These are phyloP conservation scores for Lipomyces orientalis DNA, from an alignment of 805 yeast species.

Conservation along the genomic window DNA sequence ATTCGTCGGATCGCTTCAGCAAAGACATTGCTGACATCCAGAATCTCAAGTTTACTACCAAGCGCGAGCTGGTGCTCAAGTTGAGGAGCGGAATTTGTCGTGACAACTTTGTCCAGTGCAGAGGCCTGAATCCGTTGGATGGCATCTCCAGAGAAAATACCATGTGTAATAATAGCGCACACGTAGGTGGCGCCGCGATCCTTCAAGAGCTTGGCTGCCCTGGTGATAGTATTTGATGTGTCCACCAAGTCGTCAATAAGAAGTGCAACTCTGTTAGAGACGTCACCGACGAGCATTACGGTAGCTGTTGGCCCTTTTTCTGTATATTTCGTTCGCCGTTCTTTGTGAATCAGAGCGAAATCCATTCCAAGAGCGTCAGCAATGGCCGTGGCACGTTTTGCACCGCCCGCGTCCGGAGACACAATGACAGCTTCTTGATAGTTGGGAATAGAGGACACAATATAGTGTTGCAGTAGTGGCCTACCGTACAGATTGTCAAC, in stretches of 20 bases:
- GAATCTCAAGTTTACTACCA: constrained; percentile 72
- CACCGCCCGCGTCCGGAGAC: constrained; percentile 99
- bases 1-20: constrained; percentile 96
- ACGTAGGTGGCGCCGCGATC: constrained; percentile 91
- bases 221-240: constrained; percentile 86
- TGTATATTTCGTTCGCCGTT: constrained; percentile 58
- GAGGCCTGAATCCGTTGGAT: constrained; percentile 68
- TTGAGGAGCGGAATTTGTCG: constrained; percentile 93
- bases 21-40: constrained; percentile 85
- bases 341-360: constrained; percentile 95
- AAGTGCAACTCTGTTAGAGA: constrained; percentile 82
- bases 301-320: constrained; percentile 60
- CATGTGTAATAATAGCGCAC: constrained; percentile 89
- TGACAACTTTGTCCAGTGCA: constrained; percentile 80
- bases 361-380: constrained; percentile 89
- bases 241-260: constrained; percentile 92
- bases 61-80: constrained; percentile 56
- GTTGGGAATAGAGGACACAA: constrained; percentile 75
- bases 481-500: constrained; percentile 92
- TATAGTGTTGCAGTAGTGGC: constrained; percentile 86
- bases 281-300: constrained; percentile 96
- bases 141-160: constrained; percentile 92
- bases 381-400: constrained; percentile 91
- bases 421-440: constrained; percentile 87
- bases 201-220: constrained; percentile 90